A percentile compares a stretch with the other conserved stretches of the same genome.
Evolutionary conservation across 768 basidiomycete species (phyloP).

Genomic region (Daedaleopsis nitida): DNA sequence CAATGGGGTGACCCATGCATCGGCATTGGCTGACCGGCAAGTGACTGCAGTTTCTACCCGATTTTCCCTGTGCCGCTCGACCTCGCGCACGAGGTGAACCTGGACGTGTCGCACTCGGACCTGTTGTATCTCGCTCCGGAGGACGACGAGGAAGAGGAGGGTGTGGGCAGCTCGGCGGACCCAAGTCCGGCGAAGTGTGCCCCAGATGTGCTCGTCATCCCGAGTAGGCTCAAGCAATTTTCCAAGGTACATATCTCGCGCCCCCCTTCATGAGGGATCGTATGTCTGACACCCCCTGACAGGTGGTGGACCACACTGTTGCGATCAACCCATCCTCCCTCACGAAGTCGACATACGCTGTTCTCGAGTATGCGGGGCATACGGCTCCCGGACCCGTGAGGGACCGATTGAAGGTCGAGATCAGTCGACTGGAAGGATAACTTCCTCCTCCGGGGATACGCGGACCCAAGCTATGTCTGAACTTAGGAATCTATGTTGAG

Average conservation of each 20-base stretch:
- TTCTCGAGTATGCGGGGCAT: conserved; percentile 33
- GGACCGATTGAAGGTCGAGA: conserved; percentile 21
- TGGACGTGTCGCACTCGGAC: conserved; percentile 82
- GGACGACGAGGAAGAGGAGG: conserved; percentile 26
- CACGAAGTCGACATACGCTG: conserved; percentile 58
- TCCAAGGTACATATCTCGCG: conserved; percentile 60
- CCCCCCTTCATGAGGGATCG: background rate
- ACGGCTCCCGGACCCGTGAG: conserved; percentile 7
- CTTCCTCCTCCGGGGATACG: background rate
- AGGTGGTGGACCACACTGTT: conserved; percentile 78
- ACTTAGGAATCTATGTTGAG: background rate
- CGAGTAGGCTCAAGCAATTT: conserved; percentile 89
- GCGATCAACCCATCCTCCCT: conserved; percentile 89
- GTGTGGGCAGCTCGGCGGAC: conserved; percentile 34
- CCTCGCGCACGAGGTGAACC: conserved; percentile 77
- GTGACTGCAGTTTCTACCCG: conserved; percentile 80
- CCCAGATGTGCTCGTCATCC: conserved; percentile 85
- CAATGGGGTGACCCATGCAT: too few relatives aligned
- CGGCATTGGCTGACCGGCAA: background rate
- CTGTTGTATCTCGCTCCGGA: conserved; percentile 38
- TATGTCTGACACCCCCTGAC: background rate
- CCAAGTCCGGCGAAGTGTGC: conserved; percentile 33
- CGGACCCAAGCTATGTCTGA: background rate
- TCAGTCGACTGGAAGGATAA: conserved; percentile 12
- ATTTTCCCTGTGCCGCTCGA: conserved; percentile 86